A percentile compares a stretch with the other conserved stretches of the same genome.
These are phyloP conservation scores for Ascochyta fabae DNA, from an alignment of 2,329 filamentous ascomycete species.

Conservation along the genomic window DNA sequence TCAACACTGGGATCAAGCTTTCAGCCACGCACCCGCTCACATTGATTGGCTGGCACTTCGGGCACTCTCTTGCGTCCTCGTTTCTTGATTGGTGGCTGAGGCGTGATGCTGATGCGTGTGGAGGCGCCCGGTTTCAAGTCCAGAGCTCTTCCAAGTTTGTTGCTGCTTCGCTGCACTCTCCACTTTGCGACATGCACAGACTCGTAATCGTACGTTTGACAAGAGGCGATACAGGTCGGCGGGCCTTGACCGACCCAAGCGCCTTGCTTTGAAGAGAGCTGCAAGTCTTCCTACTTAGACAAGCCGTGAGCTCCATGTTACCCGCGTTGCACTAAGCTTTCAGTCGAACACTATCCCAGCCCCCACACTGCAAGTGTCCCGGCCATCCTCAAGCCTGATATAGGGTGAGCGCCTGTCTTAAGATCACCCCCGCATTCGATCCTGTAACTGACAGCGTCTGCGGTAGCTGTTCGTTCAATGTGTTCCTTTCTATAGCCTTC, in stretches of 20 bases:
- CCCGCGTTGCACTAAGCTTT: conserved; percentile 20
- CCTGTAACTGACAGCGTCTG: background rate
- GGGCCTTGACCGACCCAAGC: conserved; percentile 21
- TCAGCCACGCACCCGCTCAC: conserved; percentile 28
- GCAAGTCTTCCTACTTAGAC: conserved; percentile 22
- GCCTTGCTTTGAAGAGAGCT: conserved; percentile 21
- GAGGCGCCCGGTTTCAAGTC: conserved; percentile 39
- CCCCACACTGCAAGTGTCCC: conserved; percentile 17
- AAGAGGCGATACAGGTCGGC: conserved; percentile 20
- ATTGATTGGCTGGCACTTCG: conserved; percentile 31
- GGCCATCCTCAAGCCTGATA: conserved; percentile 15
- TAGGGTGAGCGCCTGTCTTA: conserved; percentile 6
- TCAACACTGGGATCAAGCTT: conserved; percentile 35
- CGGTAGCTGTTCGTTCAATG: conserved; percentile 23
- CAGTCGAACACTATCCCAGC: conserved; percentile 17
- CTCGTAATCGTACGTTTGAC: conserved; percentile 26
- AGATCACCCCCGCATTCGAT: conserved; percentile 1
- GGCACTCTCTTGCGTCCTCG: conserved; percentile 13
- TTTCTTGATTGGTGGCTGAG: conserved; percentile 37
- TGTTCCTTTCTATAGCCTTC: conserved; percentile 9
- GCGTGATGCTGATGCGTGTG: conserved; percentile 25
- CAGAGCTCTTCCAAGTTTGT: conserved; percentile 46
- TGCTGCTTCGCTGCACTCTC: conserved; percentile 35
- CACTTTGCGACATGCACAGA: conserved; percentile 28
- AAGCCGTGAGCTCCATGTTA: conserved; percentile 19